Evolutionary conservation across 2,329 filamentous ascomycete species (phyloP), one percentile per base, ranked within the genome.

Genomic region (Rhynchosporium graminicola): DNA sequence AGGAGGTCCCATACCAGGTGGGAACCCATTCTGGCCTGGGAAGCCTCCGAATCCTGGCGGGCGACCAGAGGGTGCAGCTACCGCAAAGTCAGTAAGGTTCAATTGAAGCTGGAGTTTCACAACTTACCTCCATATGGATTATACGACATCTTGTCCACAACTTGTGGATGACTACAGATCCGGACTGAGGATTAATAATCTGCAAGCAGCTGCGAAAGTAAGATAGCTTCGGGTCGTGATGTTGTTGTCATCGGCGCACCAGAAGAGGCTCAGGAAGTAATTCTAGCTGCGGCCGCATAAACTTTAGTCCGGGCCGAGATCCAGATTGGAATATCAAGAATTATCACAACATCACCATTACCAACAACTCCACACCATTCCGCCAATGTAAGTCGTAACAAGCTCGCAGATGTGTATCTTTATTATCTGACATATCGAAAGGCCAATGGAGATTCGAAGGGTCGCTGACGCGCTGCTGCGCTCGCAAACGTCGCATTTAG

Each of bases 1-100:
- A 71, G 90, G 90, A 71, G 88, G 86, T 68, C 85, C 88, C 85
- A 92, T 88, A 63, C 87, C 87, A 62, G 88, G 88, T 56, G 85
- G 80, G 57, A 77, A 75, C 62, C 78, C 77, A 67, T 72, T 78
- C 61, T 82, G 80, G 68, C 83, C 84, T 64, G 89, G 88, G 71
- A 90, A 92, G 61, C 82, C 82, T 68, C 85, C 85, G 78, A 89
- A 96, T 69, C 86, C 84, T 58, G 90, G 90, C 72, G 90, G 88
- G 63, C 85, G 83, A 72, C 88, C 90, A 80, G 92, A 96, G 50
- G 72, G 73, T 62, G 73, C 68, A 63, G 73, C 73, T 74, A 48
- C 42, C 46, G n/a, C 42, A 29, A 63, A 43, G 59, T 68, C 62
- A 70, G 64, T 52, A 63, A 54, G 28, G 48, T 13, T 28, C 42